Evolutionary conservation across 163 green algal species (phyloP).

Genomic region (Scenedesmus sp.): DNA sequence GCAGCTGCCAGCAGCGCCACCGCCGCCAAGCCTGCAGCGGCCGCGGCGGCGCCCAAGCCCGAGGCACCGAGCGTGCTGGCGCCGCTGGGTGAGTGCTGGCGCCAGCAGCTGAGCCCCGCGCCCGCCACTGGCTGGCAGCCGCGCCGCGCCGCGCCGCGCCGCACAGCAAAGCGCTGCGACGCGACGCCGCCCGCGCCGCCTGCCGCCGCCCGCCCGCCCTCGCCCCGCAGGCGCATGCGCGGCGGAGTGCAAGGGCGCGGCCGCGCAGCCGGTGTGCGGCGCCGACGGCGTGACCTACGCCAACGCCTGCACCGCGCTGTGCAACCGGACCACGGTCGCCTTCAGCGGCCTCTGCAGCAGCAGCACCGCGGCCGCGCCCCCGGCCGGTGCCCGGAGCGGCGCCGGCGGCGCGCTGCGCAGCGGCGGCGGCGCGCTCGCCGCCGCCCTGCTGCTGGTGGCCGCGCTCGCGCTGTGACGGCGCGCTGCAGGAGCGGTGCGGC

Average conservation of each 20-base stretch:
- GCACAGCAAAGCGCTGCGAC: background rate
- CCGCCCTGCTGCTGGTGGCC: background rate
- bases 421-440: background rate
- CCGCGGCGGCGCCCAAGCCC: too few relatives aligned
- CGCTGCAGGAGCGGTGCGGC: background rate
- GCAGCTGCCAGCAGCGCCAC: too few relatives aligned
- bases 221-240: background rate
- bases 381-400: too few relatives aligned
- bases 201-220: background rate
- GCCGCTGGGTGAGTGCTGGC: background rate
- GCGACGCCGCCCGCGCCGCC: background rate
- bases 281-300: conserved; percentile 44
- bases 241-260: background rate
- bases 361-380: too few relatives aligned
- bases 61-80: too few relatives aligned
- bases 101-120: background rate
- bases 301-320: conserved; percentile 37
- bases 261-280: conserved; percentile 32
- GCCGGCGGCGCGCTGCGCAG: background rate
- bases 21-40: too few relatives aligned
- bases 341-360: conserved; percentile 33
- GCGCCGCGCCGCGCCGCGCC: too few relatives aligned
- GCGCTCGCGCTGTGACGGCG: background rate
- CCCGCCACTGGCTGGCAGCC: background rate
- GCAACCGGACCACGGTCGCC: background rate